Base-by-base conservation (phyloP, 352 stramenopile genomes). In the Pythium rishiriense region DNA sequence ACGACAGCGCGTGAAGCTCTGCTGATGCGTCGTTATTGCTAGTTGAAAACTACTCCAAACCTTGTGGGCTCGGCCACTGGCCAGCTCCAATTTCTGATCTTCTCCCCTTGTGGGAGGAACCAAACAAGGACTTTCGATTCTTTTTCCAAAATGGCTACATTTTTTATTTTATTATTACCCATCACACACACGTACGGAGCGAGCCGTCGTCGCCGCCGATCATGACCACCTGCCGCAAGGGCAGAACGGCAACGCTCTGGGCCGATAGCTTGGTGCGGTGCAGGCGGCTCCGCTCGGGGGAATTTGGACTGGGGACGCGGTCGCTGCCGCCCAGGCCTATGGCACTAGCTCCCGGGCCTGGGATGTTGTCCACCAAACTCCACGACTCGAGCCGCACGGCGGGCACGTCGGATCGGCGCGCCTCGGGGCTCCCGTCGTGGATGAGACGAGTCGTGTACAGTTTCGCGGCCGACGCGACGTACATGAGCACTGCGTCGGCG, bases 31-130 rank as follows among this genome's bases (percentile, higher is more conserved):
- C 87, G 87, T 96, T 86, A 93, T 96, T 96, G 87, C 87, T 96
- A 96, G 85, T 96, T 96, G 87, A 94, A 96, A 96, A 96, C 87
- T 96, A 96, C 83, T 96, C 87, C 87, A 96, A 96, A 74, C 83
- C 83, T 75, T 73, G 87, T 96, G 85, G 79, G 81, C 83, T 89
- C 81, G 64, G 84, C 87, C 85, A 93, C 84, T 93, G 85, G 85
- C 87, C 84, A 74, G 75, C 79, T 85, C 85, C 87, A 96, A 94
- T 96, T 96, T 96, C 86, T 96, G 87, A 85, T 90, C 72, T 51
- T 84, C 83, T 88, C 75, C 84, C 82, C 57, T 67, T 87, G 47
- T 57, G 80, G 83, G 81, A 85, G 79, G 74, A 77, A 53, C 51
- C 0, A 12, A 12, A 4, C 14, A n/a, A n/a, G n/a, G n/a, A n/a